Evolutionary conservation across 257 asterid species (phyloP), one percentile per base, ranked within the genome.

Genomic region (Penstemon eatonii): DNA sequence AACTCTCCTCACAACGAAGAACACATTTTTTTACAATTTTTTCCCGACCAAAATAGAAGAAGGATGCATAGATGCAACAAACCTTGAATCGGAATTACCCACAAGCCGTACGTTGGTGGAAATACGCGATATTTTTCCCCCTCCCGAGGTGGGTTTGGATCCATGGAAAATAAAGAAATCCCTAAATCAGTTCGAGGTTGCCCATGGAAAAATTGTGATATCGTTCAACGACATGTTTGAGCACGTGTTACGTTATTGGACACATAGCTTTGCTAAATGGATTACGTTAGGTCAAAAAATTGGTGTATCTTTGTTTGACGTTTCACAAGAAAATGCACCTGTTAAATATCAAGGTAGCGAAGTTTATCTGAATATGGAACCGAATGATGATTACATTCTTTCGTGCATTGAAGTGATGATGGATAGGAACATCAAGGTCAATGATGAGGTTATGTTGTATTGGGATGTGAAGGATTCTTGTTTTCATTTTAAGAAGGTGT

Each of bases 151-250:
- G 18, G 38, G 43, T 11, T 11, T 43, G 1, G n/a, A 37, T 64
- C 76, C 66, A 45, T 72, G 76, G 76, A 6, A 4, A 5, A 72
- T 72, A n/a, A 64, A 56, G 11, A 47, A 44, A 64, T 55, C 39
- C 52, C 53, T 72, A 55, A 37, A 5, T 6, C 46, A 4, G 0
- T 0, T 56, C 4, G 76, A 72, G 15, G 13, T 56, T 3, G n/a
- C 12, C 4, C 38, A 9, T 1, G 66, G 70, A 1, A 56, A 45
- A 51, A 12, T 72, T 13, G 44, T 63, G 3, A 18, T 72, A 36
- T 45, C 71, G 8, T 51, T 45, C 12, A 7, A 18, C 7, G 72
- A 73, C 42, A 25, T 45, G 42, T 65, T 65, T 33, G 67, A 73
- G 13, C 56, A 73, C 62, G 68, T 73, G 10, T 45, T 72, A 15